A percentile compares a stretch with the other conserved stretches of the same genome.
Conservation (phyloP, 2,329 filamentous ascomycete genomes). For the Cytospora piceicola region DNA sequence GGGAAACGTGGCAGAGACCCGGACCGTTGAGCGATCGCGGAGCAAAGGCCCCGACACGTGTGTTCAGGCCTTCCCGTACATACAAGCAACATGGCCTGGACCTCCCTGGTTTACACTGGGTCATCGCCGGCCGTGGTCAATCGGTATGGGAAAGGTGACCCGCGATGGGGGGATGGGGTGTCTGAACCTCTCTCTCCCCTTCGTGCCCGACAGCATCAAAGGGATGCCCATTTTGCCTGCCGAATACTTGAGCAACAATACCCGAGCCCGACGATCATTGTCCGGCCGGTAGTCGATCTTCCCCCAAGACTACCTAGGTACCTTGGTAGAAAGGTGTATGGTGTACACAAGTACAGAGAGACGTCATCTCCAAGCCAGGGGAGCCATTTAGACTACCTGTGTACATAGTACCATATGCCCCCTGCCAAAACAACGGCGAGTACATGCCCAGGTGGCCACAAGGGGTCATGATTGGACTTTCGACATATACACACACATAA, state of each 20-base stretch:
- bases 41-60: slow-evolving; percentile 10
- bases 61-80: background rate
- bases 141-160: slow-evolving; percentile 10
- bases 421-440: background rate
- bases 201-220: too few relatives aligned
- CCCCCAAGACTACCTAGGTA: too few relatives aligned
- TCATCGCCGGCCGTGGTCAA: slow-evolving; percentile 19
- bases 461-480: background rate
- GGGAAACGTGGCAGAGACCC: background rate
- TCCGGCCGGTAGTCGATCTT: background rate
- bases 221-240: background rate
- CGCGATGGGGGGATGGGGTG: background rate
- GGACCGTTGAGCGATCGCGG: background rate
- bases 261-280: background rate
- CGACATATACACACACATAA: background rate
- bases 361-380: background rate
- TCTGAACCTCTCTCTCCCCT: background rate
- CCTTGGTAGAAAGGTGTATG: too few relatives aligned
- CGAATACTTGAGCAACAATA: background rate
- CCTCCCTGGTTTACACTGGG: slow-evolving; percentile 11
- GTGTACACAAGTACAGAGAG: background rate
- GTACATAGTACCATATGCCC: background rate
- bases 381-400: too few relatives aligned
- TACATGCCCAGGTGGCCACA: too few relatives aligned
- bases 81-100: slow-evolving; percentile 13